Conservation (phyloP, 2,329 filamentous ascomycete species). For the Ceratocystis eucalypticola region DNA sequence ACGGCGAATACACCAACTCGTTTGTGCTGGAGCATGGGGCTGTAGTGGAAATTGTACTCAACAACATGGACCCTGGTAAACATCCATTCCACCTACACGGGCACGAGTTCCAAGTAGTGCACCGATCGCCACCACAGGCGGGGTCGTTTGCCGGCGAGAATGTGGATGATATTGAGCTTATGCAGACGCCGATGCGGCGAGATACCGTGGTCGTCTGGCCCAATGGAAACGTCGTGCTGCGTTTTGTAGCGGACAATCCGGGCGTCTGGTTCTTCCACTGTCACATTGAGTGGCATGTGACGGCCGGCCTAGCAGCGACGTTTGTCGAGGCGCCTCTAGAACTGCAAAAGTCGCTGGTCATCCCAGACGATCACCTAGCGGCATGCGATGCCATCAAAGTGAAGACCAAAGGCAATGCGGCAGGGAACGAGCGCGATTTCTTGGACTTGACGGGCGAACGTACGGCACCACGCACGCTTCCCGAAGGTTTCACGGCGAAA, state of each 20-base stretch:
- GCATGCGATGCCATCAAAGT: constrained; percentile 41
- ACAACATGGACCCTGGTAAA: constrained; percentile 57
- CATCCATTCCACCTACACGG: constrained; percentile 73
- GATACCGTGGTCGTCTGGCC: constrained; percentile 55
- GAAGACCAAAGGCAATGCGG: constrained; percentile 55
- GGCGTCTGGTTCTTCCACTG: constrained; percentile 62
- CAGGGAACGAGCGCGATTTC: constrained; percentile 51
- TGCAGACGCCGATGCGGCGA: constrained; percentile 46
- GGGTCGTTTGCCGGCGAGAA: constrained; percentile 40
- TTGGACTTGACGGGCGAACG: constrained; percentile 52
- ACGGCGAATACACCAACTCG: constrained; percentile 51
- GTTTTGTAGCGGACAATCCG: constrained; percentile 55
- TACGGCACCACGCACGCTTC: constrained; percentile 40
- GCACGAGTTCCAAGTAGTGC: constrained; percentile 56
- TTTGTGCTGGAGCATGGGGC: constrained; percentile 54
- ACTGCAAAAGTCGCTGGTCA: constrained; percentile 44
- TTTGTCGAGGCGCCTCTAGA: constrained; percentile 50
- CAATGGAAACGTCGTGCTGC: constrained; percentile 52
- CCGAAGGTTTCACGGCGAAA: constrained; percentile 54
- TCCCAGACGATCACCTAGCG: constrained; percentile 47
- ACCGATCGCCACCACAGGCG: constrained; percentile 44
- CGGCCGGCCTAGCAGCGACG: constrained; percentile 51
- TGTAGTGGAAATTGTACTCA: constrained; percentile 62
- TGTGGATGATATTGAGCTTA: constrained; percentile 34
- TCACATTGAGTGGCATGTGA: constrained; percentile 67